A percentile compares a stretch with the other conserved stretches of the same genome.
These are phyloP conservation scores for Leptodontidium sp. DNA, from an alignment of 2,329 filamentous ascomycete genomes.

Conservation along the genomic window DNA sequence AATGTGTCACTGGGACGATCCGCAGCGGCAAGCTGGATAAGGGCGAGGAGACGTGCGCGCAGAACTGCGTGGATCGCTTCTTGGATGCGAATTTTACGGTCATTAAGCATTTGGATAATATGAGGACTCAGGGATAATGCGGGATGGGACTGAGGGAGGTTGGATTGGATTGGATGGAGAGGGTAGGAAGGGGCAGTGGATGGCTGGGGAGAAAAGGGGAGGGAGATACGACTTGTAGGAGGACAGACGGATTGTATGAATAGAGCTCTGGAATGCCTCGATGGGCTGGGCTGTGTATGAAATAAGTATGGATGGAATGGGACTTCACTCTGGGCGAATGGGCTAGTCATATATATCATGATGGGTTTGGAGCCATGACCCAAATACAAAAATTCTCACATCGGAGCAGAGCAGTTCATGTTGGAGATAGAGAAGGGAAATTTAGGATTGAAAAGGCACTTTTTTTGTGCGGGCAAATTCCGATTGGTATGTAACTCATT, in stretches of 20 bases:
- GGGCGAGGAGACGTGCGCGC: slow-evolving; percentile 82
- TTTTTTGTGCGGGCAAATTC: slow-evolving; percentile 40
- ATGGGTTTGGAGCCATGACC: background rate
- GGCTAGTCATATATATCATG: background rate
- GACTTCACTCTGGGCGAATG: slow-evolving; percentile 30
- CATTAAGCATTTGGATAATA: slow-evolving; percentile 81
- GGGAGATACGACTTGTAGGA: background rate
- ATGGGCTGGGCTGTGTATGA: slow-evolving; percentile 4
- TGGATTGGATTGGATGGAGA: background rate
- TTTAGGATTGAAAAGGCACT: slow-evolving; percentile 37
- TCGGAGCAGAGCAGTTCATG: too few species aligned
- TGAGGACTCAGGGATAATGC: slow-evolving; percentile 52
- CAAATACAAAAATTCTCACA: background rate
- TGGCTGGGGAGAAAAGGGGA: background rate
- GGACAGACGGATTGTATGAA: slow-evolving; percentile 22
- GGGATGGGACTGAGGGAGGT: background rate
- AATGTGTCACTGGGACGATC: slow-evolving; percentile 83
- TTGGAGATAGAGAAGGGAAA: background rate
- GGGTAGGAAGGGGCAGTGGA: background rate
- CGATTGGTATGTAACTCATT: slow-evolving; percentile 45
- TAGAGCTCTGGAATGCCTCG: background rate
- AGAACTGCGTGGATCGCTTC: slow-evolving; percentile 94
- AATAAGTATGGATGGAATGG: background rate
- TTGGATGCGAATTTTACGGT: slow-evolving; percentile 87
- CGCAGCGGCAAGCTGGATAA: slow-evolving; percentile 76